A percentile compares a stretch with the other conserved stretches of the same genome.
phyloP scores from a whole-genome alignment of 192 early-diverging fungal genomes.

The Rhizoclosmatium sp. region DNA sequence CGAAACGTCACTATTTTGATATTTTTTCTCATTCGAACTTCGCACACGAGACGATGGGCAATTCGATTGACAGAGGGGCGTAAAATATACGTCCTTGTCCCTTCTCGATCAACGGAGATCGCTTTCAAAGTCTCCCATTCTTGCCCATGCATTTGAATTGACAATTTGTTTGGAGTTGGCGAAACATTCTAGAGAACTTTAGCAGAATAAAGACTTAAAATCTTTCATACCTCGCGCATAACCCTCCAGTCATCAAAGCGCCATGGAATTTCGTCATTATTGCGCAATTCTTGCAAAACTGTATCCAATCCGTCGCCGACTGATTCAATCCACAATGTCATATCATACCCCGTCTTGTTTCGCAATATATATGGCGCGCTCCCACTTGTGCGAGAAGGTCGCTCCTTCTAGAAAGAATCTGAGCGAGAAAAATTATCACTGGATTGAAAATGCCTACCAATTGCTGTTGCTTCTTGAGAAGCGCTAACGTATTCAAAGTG shows the following conservation, averaged over 20 bases:
- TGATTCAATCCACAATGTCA: conserved; percentile 86
- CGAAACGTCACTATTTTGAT: conserved; percentile 94
- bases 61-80: conserved; percentile 82
- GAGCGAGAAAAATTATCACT: neutral
- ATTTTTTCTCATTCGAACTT: conserved; percentile 85
- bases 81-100: conserved; percentile 78
- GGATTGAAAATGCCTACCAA: neutral
- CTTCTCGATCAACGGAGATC: conserved; percentile 90
- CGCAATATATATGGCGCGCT: conserved; percentile 82
- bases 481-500: conserved; percentile 42
- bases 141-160: conserved; percentile 83
- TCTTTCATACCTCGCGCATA: conserved; percentile 77
- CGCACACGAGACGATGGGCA: conserved; percentile 84
- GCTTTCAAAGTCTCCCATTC: conserved; percentile 93
- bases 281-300: conserved; percentile 71
- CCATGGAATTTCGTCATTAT: conserved; percentile 85
- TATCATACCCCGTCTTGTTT: conserved; percentile 91
- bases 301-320: conserved; percentile 62
- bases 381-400: conserved; percentile 36
- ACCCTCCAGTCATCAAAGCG: conserved; percentile 97
- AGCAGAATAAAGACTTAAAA: neutral
- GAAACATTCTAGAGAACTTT: conserved; percentile 37
- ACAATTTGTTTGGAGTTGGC: conserved; percentile 77
- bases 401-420: conserved; percentile 8
- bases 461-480: conserved; percentile 26